Evolutionary conservation across 257 asterid species (phyloP).

Genomic region (Perilla frutescens): DNA sequence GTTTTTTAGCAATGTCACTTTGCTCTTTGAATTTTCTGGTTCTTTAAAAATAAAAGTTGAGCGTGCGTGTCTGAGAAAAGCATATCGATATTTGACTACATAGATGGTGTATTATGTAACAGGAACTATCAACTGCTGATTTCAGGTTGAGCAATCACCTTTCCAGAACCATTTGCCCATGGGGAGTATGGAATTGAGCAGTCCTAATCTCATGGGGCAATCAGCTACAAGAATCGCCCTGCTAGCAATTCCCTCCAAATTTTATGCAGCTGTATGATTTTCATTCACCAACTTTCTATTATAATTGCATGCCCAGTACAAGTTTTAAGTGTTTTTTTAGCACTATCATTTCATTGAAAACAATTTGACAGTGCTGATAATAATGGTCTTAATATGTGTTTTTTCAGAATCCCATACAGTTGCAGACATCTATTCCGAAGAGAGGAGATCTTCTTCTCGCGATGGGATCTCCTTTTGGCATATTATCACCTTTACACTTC

Average conservation of each 20-base stretch:
- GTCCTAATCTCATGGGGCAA: slow-evolving; percentile 65
- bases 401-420: slow-evolving; percentile 58
- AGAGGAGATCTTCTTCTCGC: slow-evolving; percentile 89
- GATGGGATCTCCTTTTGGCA: slow-evolving; percentile 99
- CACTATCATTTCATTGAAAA: slow-evolving; percentile 25
- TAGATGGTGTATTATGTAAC: slow-evolving; percentile 72
- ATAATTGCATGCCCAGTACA: slow-evolving; percentile 10
- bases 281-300: slow-evolving; percentile 25
- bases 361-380: slow-evolving; percentile 30
- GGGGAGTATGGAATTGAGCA: slow-evolving; percentile 52
- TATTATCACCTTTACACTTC: slow-evolving; percentile 94
- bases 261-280: slow-evolving; percentile 45
- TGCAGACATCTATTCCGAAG: slow-evolving; percentile 61
- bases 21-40: slow-evolving; percentile 21
- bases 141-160: slow-evolving; percentile 86
- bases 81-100: slow-evolving; percentile 52
- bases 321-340: slow-evolving; percentile 13
- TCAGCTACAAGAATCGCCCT: slow-evolving; percentile 83
- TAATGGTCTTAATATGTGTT: slow-evolving; percentile 29
- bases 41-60: slow-evolving; percentile 24
- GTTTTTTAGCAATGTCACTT: slow-evolving; percentile 4
- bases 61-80: slow-evolving; percentile 33
- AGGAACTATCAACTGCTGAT: slow-evolving; percentile 75
- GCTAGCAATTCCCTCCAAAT: slow-evolving; percentile 61
- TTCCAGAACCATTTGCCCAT: slow-evolving; percentile 55